phyloP scores from a whole-genome alignment of 2,329 filamentous ascomycete species.

The Penicillium aurantiogriseum region DNA sequence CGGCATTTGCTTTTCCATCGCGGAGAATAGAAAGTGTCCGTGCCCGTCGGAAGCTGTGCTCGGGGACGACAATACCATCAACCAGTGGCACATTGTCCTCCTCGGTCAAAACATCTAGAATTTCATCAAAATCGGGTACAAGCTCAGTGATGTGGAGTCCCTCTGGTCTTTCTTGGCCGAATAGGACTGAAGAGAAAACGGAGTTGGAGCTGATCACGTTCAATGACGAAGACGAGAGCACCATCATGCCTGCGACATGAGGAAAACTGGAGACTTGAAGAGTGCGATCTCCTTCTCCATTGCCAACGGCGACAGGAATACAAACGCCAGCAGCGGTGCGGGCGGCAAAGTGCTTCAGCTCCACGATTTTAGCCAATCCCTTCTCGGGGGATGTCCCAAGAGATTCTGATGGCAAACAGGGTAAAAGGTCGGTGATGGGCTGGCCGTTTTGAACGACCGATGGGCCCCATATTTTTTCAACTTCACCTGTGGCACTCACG shows the following conservation, averaged over 20 bases:
- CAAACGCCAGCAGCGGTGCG: constrained; percentile 72
- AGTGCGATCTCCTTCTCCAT: constrained; percentile 65
- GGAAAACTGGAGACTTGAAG: constrained; percentile 91
- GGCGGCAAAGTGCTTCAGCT: constrained; percentile 79
- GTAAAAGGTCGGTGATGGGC: constrained; percentile 75
- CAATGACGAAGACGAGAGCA: constrained; percentile 75
- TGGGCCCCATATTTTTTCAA: constrained; percentile 81
- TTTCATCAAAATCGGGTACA: constrained; percentile 82
- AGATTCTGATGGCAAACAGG: constrained; percentile 73
- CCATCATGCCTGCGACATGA: constrained; percentile 95
- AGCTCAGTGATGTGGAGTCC: constrained; percentile 76
- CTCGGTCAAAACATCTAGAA: constrained; percentile 76
- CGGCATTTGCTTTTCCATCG: constrained; percentile 76
- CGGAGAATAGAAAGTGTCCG: constrained; percentile 78
- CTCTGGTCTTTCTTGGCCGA: constrained; percentile 81
- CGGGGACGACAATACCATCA: constrained; percentile 95
- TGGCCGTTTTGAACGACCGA: constrained; percentile 65
- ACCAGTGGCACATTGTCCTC: constrained; percentile 80
- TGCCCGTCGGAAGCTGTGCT: constrained; percentile 91
- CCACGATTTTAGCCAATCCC: constrained; percentile 72
- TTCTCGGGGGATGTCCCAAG: constrained; percentile 65
- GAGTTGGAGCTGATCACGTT: constrained; percentile 90
- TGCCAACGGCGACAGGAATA: constrained; percentile 79
- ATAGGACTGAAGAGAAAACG: constrained; percentile 88
- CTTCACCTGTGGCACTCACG: constrained; percentile 68